Evolutionary conservation across 805 yeast species (phyloP).

Genomic region (Peterozyma toletana): DNA sequence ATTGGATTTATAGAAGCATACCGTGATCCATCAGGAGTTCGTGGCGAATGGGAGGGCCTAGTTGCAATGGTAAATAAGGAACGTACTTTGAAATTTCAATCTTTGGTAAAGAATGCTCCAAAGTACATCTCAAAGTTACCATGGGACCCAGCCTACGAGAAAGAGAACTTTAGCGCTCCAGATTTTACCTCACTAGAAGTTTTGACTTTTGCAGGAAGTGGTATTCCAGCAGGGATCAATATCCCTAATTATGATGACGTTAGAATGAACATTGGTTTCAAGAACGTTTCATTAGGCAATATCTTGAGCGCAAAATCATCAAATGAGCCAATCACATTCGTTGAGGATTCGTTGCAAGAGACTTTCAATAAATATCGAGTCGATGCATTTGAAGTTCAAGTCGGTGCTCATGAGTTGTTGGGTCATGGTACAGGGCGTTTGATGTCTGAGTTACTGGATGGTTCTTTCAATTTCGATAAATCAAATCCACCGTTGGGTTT

Average conservation of each 20-base stretch:
- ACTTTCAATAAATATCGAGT: conserved; percentile 65
- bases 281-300: conserved; percentile 85
- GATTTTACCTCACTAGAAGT: conserved; percentile 90
- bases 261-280: conserved; percentile 76
- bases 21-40: conserved; percentile 85
- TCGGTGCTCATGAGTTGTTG: conserved; percentile 84
- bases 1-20: conserved; percentile 91
- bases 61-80: conserved; percentile 88
- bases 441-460: conserved; percentile 45
- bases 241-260: conserved; percentile 91
- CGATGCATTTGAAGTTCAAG: conserved; percentile 88
- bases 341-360: conserved; percentile 43
- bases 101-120: conserved; percentile 61
- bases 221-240: conserved; percentile 90
- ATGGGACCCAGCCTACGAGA: conserved; percentile 72
- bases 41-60: conserved; percentile 92
- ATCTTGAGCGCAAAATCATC: conserved; percentile 70
- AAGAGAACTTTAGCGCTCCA: conserved; percentile 83
- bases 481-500: conserved; percentile 54
- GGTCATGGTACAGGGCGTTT: conserved; percentile 92
- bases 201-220: conserved; percentile 81
- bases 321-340: conserved; percentile 63
- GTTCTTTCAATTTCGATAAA: conserved; percentile 67
- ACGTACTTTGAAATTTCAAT: conserved; percentile 72
- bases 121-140: conserved; percentile 62